Evolutionary conservation across 2,329 filamentous ascomycete species (phyloP).

Genomic region (Thyridium curvatum): DNA sequence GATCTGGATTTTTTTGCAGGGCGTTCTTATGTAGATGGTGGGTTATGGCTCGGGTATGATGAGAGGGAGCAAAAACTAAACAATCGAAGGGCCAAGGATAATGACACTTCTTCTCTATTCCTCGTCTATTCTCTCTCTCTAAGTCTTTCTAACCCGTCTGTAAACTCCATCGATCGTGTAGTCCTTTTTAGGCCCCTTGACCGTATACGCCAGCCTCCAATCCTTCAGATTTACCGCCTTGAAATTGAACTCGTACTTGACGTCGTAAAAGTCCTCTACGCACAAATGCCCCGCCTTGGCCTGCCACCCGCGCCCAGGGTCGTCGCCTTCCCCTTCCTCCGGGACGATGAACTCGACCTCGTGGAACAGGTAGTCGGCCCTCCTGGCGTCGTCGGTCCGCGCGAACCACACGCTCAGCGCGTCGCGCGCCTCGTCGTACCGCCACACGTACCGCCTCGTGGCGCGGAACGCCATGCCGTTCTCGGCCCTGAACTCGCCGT

Average conservation of each 20-base stretch:
- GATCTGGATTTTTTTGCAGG: background rate
- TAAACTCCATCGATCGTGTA: conserved; percentile 56
- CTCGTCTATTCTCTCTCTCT: no score
- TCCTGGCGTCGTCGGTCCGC: conserved; percentile 52
- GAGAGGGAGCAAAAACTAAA: no score
- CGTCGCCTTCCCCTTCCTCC: conserved; percentile 18
- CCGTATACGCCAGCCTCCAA: conserved; percentile 59
- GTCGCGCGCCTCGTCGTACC: conserved; percentile 57
- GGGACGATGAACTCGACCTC: conserved; percentile 55
- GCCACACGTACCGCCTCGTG: conserved; percentile 64
- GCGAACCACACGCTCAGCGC: conserved; percentile 68
- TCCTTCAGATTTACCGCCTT: conserved; percentile 46
- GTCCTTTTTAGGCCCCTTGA: conserved; percentile 68
- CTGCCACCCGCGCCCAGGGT: conserved; percentile 38
- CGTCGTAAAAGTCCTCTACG: conserved; percentile 64
- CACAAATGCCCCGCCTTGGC: conserved; percentile 66
- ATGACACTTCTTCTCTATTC: background rate
- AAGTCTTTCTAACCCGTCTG: conserved; percentile 20
- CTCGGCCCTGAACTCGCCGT: conserved; percentile 56
- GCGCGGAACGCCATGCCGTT: conserved; percentile 52
- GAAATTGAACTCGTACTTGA: conserved; percentile 62
- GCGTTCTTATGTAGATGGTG: no score
- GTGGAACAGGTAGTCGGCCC: conserved; percentile 70
- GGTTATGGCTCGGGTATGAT: no score
- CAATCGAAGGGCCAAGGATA: background rate